Evolutionary conservation across 371 early-diverging fungal genomes (phyloP).

Genomic region (Mortierella sp.): DNA sequence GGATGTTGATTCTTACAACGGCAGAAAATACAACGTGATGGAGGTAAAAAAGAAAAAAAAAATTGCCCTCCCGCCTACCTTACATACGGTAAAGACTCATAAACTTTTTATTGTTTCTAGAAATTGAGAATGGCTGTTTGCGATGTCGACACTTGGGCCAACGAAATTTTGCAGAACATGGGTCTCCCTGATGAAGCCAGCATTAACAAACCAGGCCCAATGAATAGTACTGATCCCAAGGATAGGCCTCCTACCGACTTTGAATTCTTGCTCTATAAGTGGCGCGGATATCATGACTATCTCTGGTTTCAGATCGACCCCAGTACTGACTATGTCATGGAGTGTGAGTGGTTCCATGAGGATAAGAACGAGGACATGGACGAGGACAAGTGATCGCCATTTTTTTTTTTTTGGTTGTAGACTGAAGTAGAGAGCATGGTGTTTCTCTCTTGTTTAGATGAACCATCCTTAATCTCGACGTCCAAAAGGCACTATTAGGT

Average conservation of each 20-base stretch:
- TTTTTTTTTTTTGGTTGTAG: too few relatives aligned
- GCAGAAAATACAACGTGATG: constrained; percentile 65
- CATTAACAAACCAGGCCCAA: not conserved
- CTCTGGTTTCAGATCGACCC: constrained; percentile 57
- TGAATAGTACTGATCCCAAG: constrained; percentile 6
- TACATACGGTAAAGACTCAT: too few relatives aligned
- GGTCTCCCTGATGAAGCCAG: constrained; percentile 37
- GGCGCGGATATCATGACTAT: constrained; percentile 67
- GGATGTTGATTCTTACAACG: constrained; percentile 60
- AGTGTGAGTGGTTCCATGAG: constrained; percentile 58
- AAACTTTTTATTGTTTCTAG: too few relatives aligned
- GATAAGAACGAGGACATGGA: too few relatives aligned
- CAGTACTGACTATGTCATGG: constrained; percentile 44
- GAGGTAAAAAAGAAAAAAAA: constrained; percentile 27
- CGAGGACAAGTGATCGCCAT: too few relatives aligned
- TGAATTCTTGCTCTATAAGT: constrained; percentile 62
- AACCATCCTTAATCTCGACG: too few relatives aligned
- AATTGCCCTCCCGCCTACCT: not conserved
- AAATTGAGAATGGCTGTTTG: constrained; percentile 42
- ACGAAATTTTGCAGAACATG: constrained; percentile 27
- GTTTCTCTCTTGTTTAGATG: too few relatives aligned
- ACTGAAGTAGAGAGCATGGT: too few relatives aligned
- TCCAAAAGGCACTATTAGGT: too few relatives aligned
- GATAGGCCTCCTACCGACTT: constrained; percentile 12
- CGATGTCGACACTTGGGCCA: constrained; percentile 55